Base-by-base conservation (phyloP, 2,329 filamentous ascomycete genomes). In the Chrysosporium keratinophilum region DNA sequence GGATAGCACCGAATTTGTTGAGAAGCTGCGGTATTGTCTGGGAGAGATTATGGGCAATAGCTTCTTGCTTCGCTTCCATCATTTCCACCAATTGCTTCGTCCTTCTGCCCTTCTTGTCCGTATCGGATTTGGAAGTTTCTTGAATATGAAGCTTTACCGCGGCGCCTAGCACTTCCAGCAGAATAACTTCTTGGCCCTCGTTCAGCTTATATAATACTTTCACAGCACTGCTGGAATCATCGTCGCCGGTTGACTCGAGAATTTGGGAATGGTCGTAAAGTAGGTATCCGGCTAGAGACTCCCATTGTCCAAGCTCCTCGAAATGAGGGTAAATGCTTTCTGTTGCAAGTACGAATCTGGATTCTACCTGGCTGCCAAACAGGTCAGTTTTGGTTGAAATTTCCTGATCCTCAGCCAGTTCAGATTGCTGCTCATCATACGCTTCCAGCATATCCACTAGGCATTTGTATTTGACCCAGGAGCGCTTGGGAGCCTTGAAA, bases 381-480 rank as follows among this genome's bases (percentile, higher is more conserved):
- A 63, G 59, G 20, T 64, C 64, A 31, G 68, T 61, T 23, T 65
- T 59, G 17, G 59, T 39, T 54, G 57, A 17, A 3, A 41, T 45
- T 9, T 60, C 55, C 43, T 61, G 57, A 42, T 67, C 63, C 28
- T 64, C 58, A 19, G 63, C 48, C 20, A 61, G 55, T 49, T 71
- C 65, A 33, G 63, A 60, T 57, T 76, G 74, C 60, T 87, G 83
- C 5, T 78, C 75, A 65, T 96, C 88, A 63, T 96, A 97, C 9
- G 81, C 80, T 33, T 86, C 79, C 23, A 98, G 76, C 10, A 87
- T 85, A 67, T 95, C 88, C 2, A 86, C 87, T 12, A 98, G 76
- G 60, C 86, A 91, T 71, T 97, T 98, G 65, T 94, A 81, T 65
- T 87, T 88, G 62, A 97, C 80, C 93, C 93, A 98, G 58, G 86